phyloP scores from a whole-genome alignment of 208 protist species.

The Trypanosoma boissoni region DNA sequence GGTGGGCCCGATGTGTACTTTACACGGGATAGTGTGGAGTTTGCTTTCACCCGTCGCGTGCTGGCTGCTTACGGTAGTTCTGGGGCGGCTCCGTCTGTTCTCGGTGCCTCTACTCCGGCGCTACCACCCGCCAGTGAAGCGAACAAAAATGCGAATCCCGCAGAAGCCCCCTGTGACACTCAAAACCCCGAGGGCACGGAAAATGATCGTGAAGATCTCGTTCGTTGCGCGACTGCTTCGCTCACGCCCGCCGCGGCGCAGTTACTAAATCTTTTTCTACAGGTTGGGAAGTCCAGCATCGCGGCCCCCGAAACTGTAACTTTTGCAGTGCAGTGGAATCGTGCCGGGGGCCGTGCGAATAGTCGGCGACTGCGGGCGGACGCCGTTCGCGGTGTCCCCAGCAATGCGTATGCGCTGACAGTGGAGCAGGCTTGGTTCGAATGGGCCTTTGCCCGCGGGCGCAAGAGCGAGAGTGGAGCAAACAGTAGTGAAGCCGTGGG shows the following conservation, averaged over 20 bases:
- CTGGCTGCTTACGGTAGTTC: slow-evolving; percentile 41
- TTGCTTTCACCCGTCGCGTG: slow-evolving; percentile 63
- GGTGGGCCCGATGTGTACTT: slow-evolving; percentile 87
- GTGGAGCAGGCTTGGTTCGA: slow-evolving; percentile 78
- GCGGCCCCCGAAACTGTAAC: slow-evolving; percentile 36
- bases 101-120: too few species aligned
- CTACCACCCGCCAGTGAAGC: neutral
- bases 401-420: slow-evolving; percentile 35
- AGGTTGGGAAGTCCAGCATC: slow-evolving; percentile 28
- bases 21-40: slow-evolving; percentile 44
- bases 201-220: slow-evolving; percentile 15
- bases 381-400: slow-evolving; percentile 48
- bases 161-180: neutral
- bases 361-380: slow-evolving; percentile 65
- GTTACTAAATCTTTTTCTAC: slow-evolving; percentile 48
- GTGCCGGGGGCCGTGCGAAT: slow-evolving; percentile 24
- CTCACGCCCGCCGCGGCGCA: slow-evolving; percentile 41
- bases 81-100: slow-evolving; percentile 5
- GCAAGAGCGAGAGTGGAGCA: neutral
- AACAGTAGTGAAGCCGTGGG: neutral
- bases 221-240: slow-evolving; percentile 29
- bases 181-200: slow-evolving; percentile 23
- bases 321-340: slow-evolving; percentile 64
- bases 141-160: neutral
- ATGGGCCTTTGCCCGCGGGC: slow-evolving; percentile 35